phyloP scores from a whole-genome alignment of 2,329 filamentous ascomycete genomes.

The Colletotrichum sublineola region DNA sequence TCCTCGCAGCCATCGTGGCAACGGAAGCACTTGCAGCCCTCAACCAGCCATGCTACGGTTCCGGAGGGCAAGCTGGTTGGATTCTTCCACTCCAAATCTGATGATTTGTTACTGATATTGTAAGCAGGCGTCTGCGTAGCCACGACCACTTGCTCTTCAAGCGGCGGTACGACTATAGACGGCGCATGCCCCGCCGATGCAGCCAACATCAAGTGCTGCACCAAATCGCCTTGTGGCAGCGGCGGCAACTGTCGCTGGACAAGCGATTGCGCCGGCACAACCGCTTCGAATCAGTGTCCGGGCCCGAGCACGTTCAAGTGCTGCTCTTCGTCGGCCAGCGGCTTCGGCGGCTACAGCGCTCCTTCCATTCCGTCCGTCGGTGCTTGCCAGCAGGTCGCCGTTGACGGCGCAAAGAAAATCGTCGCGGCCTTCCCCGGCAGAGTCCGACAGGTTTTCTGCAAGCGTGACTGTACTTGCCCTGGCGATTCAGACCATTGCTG shows the following conservation, averaged over 20 bases:
- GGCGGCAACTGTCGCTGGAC: slow-evolving; percentile 56
- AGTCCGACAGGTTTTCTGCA: slow-evolving; percentile 53
- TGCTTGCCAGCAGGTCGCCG: slow-evolving; percentile 53
- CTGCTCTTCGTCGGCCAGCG: slow-evolving; percentile 50
- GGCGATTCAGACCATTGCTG: slow-evolving; percentile 55
- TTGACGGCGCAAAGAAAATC: slow-evolving; percentile 52
- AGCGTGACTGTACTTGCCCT: slow-evolving; percentile 51
- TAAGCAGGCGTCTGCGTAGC: slow-evolving; percentile 56
- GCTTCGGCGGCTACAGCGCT: slow-evolving; percentile 53
- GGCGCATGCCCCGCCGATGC: slow-evolving; percentile 56
- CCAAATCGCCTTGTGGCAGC: slow-evolving; percentile 53
- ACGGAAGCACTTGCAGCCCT: slow-evolving; percentile 45
- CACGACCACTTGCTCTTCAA: slow-evolving; percentile 51
- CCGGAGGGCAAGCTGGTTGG: slow-evolving; percentile 42
- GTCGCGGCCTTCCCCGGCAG: slow-evolving; percentile 53
- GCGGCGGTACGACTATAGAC: slow-evolving; percentile 54
- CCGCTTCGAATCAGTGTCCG: slow-evolving; percentile 52
- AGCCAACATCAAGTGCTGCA: slow-evolving; percentile 57
- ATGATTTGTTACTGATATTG: neutral
- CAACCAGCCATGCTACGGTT: slow-evolving; percentile 51
- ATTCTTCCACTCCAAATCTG: accelerated
- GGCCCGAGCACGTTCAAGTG: slow-evolving; percentile 56
- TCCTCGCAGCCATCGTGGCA: slow-evolving; percentile 24
- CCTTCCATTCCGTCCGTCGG: slow-evolving; percentile 52
- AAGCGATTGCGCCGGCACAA: slow-evolving; percentile 53